Percentiles rank a stretch among this genome's conserved stretches.
Evolutionary conservation across 129 eudicot species (phyloP).

Genomic region (Helichrysum umbraculigerum): DNA sequence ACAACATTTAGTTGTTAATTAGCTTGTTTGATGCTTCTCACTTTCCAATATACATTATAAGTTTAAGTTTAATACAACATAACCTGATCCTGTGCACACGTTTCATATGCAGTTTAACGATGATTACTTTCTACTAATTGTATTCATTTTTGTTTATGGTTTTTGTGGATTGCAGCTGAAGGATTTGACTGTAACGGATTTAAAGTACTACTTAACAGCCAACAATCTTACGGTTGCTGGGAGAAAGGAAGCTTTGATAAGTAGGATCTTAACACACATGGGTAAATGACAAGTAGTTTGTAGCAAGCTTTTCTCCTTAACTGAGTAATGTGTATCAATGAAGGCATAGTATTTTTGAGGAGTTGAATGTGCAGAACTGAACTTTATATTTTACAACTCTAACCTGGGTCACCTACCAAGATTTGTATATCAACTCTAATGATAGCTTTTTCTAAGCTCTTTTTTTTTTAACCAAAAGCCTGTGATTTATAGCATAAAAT

Average conservation of each 20-base stretch:
- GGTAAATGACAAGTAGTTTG: slow-evolving; percentile 50
- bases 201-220: slow-evolving; percentile 71
- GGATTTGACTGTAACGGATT: slow-evolving; percentile 73
- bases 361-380: not conserved
- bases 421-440: too few species aligned
- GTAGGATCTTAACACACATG: slow-evolving; percentile 82
- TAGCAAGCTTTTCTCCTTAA: not conserved
- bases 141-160: not conserved
- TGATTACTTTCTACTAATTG: not conserved
- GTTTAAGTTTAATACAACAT: too few species aligned
- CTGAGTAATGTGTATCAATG: not conserved
- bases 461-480: too few species aligned
- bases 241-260: slow-evolving; percentile 68
- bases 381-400: too few species aligned
- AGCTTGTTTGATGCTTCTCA: not conserved
- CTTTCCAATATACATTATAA: too few species aligned
- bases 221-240: slow-evolving; percentile 74
- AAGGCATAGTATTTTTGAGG: not conserved
- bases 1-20: too few species aligned
- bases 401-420: too few species aligned
- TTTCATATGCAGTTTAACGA: not conserved
- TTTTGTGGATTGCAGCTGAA: slow-evolving; percentile 61
- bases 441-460: too few species aligned
- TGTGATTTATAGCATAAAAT: too few species aligned
- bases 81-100: too few species aligned